Percentiles rank a stretch among this genome's conserved stretches.
Evolutionary conservation across 1,284 basidiomycete species (phyloP).

Genomic region (Sporisorium reilianum): DNA sequence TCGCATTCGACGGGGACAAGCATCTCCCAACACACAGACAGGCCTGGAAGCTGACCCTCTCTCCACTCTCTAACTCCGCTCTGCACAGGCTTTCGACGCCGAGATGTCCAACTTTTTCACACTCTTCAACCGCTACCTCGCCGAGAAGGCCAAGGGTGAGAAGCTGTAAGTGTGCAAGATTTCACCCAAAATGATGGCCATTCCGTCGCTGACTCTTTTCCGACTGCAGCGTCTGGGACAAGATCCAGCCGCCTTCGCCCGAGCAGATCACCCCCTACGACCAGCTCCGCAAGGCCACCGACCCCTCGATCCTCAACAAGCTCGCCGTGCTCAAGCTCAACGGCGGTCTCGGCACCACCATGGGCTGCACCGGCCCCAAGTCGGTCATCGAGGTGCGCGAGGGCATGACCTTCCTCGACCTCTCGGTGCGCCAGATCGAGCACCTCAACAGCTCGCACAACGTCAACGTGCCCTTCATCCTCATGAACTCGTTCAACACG

Average conservation of each 20-base stretch:
- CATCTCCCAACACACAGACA: neutral
- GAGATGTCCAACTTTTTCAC: slow-evolving; percentile 99
- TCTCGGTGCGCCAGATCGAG: slow-evolving; percentile 97
- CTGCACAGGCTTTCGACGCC: slow-evolving; percentile 85
- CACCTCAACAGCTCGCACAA: slow-evolving; percentile 76
- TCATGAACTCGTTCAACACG: slow-evolving; percentile 99
- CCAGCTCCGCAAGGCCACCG: slow-evolving; percentile 73
- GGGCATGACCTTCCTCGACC: slow-evolving; percentile 98
- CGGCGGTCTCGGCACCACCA: slow-evolving; percentile 97
- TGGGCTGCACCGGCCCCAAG: slow-evolving; percentile 83
- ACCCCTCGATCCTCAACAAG: slow-evolving; percentile 69
- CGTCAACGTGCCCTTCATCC: slow-evolving; percentile 92
- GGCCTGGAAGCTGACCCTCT: neutral
- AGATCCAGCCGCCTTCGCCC: slow-evolving; percentile 91
- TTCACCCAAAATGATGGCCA: neutral
- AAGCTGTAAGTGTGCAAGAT: slow-evolving; percentile 80
- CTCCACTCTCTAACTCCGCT: neutral
- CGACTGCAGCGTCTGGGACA: slow-evolving; percentile 87
- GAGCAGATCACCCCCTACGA: slow-evolving; percentile 93
- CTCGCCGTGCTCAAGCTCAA: slow-evolving; percentile 99
- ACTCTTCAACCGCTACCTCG: slow-evolving; percentile 97
- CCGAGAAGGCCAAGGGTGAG: slow-evolving; percentile 91
- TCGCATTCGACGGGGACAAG: neutral
- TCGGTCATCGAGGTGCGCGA: slow-evolving; percentile 74
- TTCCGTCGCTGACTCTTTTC: neutral